These are phyloP conservation scores for Paralagenidium karlingii DNA, from an alignment of 352 stramenopile genomes.

Conservation along the genomic window DNA sequence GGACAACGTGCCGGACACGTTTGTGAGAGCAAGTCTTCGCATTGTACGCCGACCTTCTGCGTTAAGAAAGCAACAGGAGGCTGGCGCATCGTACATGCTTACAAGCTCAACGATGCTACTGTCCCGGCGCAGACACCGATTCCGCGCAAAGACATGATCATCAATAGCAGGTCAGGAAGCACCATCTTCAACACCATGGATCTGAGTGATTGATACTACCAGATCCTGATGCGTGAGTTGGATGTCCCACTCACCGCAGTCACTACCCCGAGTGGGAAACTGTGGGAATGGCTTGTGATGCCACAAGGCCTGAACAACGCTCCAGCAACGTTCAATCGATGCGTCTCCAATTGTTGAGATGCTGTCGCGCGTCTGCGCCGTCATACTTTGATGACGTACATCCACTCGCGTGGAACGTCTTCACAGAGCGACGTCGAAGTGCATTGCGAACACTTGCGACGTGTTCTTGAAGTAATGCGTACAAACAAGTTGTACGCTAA, in stretches of 20 bases:
- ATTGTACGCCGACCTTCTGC: slow-evolving; percentile 12
- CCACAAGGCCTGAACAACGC: slow-evolving; percentile 12
- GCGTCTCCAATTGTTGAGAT: slow-evolving; percentile 5
- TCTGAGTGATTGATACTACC: not conserved
- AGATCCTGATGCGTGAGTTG: not conserved
- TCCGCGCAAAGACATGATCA: not conserved
- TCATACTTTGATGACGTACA: not conserved
- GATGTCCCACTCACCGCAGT: not conserved
- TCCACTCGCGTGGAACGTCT: not conserved
- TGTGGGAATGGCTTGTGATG: not conserved
- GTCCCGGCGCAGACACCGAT: slow-evolving; percentile 1
- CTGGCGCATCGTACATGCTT: slow-evolving; percentile 4
- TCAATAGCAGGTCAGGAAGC: not conserved
- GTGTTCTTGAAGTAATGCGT: not conserved
- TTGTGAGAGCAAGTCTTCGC: slow-evolving; percentile 8
- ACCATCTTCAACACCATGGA: not conserved
- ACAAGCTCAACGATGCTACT: slow-evolving; percentile 1
- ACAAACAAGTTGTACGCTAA: slow-evolving; percentile 1
- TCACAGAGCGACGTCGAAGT: not conserved
- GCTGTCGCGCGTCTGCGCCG: not conserved
- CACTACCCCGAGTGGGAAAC: not conserved
- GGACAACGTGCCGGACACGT: slow-evolving; percentile 4
- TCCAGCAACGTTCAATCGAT: slow-evolving; percentile 19
- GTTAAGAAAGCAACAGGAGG: slow-evolving; percentile 5
- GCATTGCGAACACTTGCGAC: not conserved